Conservation (phyloP, 2,329 filamentous ascomycete species). For the Atkinsonella texensis region DNA sequence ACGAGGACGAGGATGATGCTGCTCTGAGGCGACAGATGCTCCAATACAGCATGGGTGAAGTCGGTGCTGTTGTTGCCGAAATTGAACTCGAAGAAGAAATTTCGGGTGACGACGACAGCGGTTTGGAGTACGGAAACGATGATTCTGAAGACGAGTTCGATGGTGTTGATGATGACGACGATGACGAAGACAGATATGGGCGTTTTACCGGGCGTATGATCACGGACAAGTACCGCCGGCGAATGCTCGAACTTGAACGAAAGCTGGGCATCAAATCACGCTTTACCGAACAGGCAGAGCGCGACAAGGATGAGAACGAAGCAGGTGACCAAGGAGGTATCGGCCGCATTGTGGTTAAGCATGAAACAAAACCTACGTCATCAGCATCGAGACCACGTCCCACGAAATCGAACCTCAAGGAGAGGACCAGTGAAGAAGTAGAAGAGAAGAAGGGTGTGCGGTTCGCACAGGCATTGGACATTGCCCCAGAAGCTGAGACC, state of each 20-base stretch:
- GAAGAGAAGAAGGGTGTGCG: slow-evolving; percentile 57
- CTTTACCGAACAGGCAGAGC: slow-evolving; percentile 41
- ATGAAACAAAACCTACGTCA: slow-evolving; percentile 10
- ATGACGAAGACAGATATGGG: slow-evolving; percentile 67
- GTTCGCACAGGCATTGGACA: slow-evolving; percentile 66
- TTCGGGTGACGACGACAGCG: slow-evolving; percentile 38
- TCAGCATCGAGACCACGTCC: slow-evolving; percentile 13
- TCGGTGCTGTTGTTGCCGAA: slow-evolving; percentile 86
- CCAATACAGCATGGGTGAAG: slow-evolving; percentile 75
- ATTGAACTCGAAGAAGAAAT: slow-evolving; percentile 66
- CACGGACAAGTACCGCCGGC: slow-evolving; percentile 60
- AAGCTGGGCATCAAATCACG: slow-evolving; percentile 51
- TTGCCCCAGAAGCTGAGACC: slow-evolving; percentile 35
- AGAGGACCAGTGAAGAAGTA: slow-evolving; percentile 12
- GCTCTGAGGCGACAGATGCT: slow-evolving; percentile 78
- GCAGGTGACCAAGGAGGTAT: slow-evolving; percentile 37
- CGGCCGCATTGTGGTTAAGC: slow-evolving; percentile 41
- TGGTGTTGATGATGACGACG: slow-evolving; percentile 44
- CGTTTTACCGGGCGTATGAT: slow-evolving; percentile 56
- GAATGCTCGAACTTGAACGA: slow-evolving; percentile 79
- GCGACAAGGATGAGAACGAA: slow-evolving; percentile 20
- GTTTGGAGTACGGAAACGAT: slow-evolving; percentile 43
- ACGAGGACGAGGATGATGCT: slow-evolving; percentile 73
- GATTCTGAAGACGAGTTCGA: slow-evolving; percentile 37
- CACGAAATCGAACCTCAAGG: slow-evolving; percentile 22